Base-by-base conservation (phyloP, 2,329 filamentous ascomycete genomes). In the Tolypocladium nubicola region DNA sequence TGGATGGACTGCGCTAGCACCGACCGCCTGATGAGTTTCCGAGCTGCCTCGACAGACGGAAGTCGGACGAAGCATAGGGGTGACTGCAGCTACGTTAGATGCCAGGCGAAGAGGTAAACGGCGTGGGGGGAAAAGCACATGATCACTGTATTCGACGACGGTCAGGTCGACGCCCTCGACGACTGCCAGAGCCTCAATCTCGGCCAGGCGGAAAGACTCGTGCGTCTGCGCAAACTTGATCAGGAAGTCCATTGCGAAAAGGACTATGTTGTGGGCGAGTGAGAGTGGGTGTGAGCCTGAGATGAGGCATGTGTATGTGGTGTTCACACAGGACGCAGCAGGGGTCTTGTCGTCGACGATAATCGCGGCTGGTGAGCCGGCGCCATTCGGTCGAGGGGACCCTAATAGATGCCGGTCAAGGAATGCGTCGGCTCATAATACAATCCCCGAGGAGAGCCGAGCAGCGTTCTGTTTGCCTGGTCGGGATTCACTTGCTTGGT, bases 191-290 rank as follows among this genome's bases (percentile, higher is more conserved):
- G 94, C 86, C 66, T 93, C 77, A 16, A 96, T 81, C 72, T 99
- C 94, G 3, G 92, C 84, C 57, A 85, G 78, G 43, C 93, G 87
- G 70, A 99, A 99, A n/a, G 84, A 87, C 75, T 97, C 90, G 71
- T 97, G 92, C 58, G 82, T 79, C 72, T 97, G 94, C 50, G 87
- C 88, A 69, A 97, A 91, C 65, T 93, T 89, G 62, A 99, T 85
- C 59, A 99, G 80, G 68, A 89, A 97, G 61, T 95, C 84, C 84
- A 86, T 85, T 30, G 33, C 53, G 47, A 13, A 35, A 19, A 19
- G 16, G 16, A 33, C 45, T 33, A 13, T 30, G 45, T n/a, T 52
- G 30, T n/a, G 19, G 21, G 47, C 7, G 30, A 37, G 47, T 52
- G 30, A 21, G 30, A 37, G 47, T 52, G 30, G 21, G 16, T 21